Evolutionary conservation across 2,329 filamentous ascomycete species (phyloP).

Genomic region (Berkeleyomyces rouxiae): DNA sequence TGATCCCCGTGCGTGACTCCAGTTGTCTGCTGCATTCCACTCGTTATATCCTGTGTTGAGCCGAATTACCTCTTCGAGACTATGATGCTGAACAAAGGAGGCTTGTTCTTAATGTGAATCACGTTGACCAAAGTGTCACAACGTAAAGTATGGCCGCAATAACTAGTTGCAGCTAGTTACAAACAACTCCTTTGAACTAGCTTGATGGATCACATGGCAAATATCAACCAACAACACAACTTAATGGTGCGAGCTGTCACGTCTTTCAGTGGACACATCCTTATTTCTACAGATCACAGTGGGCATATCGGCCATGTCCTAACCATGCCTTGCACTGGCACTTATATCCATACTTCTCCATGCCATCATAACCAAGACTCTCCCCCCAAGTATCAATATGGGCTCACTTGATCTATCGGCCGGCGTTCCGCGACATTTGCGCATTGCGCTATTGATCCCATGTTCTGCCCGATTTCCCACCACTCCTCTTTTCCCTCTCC

Average conservation of each 20-base stretch:
- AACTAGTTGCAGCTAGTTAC: too few relatives aligned
- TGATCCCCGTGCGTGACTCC: neutral
- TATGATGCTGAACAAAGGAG: too few relatives aligned
- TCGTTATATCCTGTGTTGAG: too few relatives aligned
- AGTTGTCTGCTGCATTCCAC: neutral
- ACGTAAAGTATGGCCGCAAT: too few relatives aligned
- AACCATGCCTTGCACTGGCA: neutral
- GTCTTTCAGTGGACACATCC: neutral
- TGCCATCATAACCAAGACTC: neutral
- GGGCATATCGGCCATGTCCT: neutral
- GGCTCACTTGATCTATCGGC: conserved; percentile 34
- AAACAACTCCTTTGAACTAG: too few relatives aligned
- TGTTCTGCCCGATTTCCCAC: conserved; percentile 34
- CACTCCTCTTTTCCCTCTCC: conserved; percentile 36
- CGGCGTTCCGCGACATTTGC: conserved; percentile 35
- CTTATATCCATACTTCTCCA: neutral
- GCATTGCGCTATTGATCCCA: conserved; percentile 43
- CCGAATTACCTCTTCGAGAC: too few relatives aligned
- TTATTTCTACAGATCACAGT: neutral
- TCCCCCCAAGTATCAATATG: too few relatives aligned
- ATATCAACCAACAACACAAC: neutral
- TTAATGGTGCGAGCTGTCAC: neutral
- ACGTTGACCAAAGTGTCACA: too few relatives aligned
- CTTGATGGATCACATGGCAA: neutral
- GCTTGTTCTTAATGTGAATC: too few relatives aligned